A percentile compares a stretch with the other conserved stretches of the same genome.
These are phyloP conservation scores for Spergularia marina DNA, from an alignment of 148 eudicot genomes.

Conservation along the genomic window DNA sequence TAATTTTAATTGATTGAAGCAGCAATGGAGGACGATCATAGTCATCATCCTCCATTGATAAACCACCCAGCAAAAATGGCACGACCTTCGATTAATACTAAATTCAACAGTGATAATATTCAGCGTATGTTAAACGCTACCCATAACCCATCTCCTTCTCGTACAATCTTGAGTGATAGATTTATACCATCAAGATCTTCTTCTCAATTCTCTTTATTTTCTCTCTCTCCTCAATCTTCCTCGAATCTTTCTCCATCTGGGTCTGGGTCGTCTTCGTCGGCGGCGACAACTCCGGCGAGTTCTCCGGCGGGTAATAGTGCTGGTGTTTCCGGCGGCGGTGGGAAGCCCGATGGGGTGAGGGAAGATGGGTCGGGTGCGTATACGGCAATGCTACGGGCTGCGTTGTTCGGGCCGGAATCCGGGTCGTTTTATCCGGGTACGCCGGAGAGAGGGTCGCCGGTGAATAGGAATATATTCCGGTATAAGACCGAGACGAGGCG, in stretches of 20 bases:
- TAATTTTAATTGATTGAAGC: not conserved
- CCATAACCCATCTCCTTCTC: conserved; percentile 58
- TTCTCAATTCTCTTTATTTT: conserved; percentile 71
- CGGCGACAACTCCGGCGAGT: conserved; percentile 7
- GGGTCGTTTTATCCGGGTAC: conserved; percentile 48
- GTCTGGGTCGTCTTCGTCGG: not conserved
- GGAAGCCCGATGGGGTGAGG: conserved; percentile 31
- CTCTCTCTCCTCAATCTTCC: conserved; percentile 29
- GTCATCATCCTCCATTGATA: conserved; percentile 20
- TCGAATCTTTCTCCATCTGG: not conserved
- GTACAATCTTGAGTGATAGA: conserved; percentile 69
- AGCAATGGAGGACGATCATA: conserved; percentile 8
- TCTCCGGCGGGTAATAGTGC: conserved; percentile 14
- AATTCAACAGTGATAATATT: conserved; percentile 15
- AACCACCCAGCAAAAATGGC: conserved; percentile 31
- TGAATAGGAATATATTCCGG: conserved; percentile 68
- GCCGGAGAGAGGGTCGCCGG: conserved; percentile 45
- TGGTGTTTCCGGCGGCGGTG: not conserved
- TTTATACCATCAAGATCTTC: conserved; percentile 77
- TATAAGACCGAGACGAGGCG: conserved; percentile 69
- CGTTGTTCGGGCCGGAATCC: conserved; percentile 67
- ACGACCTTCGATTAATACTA: conserved; percentile 13
- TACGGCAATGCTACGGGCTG: conserved; percentile 51
- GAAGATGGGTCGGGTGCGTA: conserved; percentile 49
- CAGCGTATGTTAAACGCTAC: conserved; percentile 37